Evolutionary conservation across 352 stramenopile species (phyloP), one percentile per base, ranked within the genome.

Genomic region (Phytophthora kernoviae): DNA sequence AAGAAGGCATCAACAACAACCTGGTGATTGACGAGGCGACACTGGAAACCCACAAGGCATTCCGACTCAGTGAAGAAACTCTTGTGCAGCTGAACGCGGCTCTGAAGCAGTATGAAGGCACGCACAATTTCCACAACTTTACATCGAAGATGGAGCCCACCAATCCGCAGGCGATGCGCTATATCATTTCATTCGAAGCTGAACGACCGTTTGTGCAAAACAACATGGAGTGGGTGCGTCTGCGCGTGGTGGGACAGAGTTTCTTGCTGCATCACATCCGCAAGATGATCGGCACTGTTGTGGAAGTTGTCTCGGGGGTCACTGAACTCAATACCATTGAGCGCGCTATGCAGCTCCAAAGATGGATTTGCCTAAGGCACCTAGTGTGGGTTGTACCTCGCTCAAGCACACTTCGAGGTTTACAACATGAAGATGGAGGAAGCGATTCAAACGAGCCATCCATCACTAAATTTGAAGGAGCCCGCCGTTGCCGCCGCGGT

Each of bases 181-280:
- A 93, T 69, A 98, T 99, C 68, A 84, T 98, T 49, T 94, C 78
- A 15, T 98, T 98, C 70, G 48, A 64, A 10, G 78, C 70, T 4
- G 84, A 94, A 42, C 61, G 73, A n/a, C 77, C 85, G 30, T 93
- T 95, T 57, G 77, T 94, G n/a, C 62, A 90, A 33, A 83, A 97
- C 55, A 86, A 84, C 51, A 93, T 97, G 59, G 93, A 99, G 70
- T 99, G 96, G 96, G 90, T 99, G 52, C 91, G 90, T 2, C 77
- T 98, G 47, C 88, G 93, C 60, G 94, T 99, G 1, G 65, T 97
- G 6, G 97, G 97, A 14, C 96, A 99, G 70, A 98, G 94, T 40
- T 99, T 99, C 71, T 67, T 99, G 34, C 70, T 99, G 34, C 93
- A 99, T 67, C 96, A 99, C 71, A 99, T 99, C 62, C 94, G 97